Conservation (phyloP, 129 eudicot species). For the Tanacetum coccineum region DNA sequence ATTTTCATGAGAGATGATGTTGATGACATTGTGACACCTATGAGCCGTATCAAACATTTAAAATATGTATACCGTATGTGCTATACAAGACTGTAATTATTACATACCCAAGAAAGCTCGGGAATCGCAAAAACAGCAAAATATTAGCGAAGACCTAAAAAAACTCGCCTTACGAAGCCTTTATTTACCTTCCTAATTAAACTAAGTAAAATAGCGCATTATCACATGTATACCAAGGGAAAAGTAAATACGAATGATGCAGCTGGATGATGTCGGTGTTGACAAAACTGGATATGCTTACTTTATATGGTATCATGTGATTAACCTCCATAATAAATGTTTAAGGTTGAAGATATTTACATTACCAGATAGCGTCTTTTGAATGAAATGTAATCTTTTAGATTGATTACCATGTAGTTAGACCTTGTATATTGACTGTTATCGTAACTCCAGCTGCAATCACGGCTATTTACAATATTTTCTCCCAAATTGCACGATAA, state of each 20-base stretch:
- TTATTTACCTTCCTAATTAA: background rate
- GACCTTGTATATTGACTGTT: slow-evolving; percentile 9
- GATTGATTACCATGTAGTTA: slow-evolving; percentile 13
- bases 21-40: no score
- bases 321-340: background rate
- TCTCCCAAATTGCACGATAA: slow-evolving; percentile 19
- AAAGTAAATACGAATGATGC: background rate
- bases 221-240: background rate
- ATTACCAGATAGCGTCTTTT: slow-evolving; percentile 26
- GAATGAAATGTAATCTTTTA: slow-evolving; percentile 15
- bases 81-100: no score
- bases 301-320: background rate
- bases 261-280: background rate
- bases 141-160: background rate
- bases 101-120: background rate
- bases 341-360: slow-evolving; percentile 14
- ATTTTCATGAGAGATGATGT: no score
- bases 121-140: background rate
- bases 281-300: background rate
- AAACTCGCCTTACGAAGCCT: slow-evolving; percentile 2
- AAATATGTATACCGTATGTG: no score
- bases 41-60: no score
- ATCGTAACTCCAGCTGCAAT: slow-evolving; percentile 30
- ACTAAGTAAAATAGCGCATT: background rate
- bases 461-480: slow-evolving; percentile 2